Percentiles rank a stretch among this genome's conserved stretches.
Evolutionary conservation across 2,329 filamentous ascomycete species (phyloP).

Genomic region (Dactylellina leptospora): DNA sequence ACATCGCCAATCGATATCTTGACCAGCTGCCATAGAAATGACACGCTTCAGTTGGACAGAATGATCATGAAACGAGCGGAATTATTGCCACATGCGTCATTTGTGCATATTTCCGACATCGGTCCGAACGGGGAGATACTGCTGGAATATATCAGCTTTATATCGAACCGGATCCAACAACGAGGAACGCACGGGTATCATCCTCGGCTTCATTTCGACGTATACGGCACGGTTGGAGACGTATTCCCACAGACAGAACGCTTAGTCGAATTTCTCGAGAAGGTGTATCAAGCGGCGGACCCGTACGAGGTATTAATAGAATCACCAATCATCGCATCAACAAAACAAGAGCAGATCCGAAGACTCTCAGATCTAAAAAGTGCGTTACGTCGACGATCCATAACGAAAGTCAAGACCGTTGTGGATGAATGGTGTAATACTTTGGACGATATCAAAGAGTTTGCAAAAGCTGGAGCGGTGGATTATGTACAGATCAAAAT

Average conservation of each 20-base stretch:
- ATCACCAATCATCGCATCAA: constrained; percentile 52
- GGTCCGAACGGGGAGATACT: constrained; percentile 30
- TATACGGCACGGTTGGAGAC: constrained; percentile 54
- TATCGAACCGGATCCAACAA: constrained; percentile 41
- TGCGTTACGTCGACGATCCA: constrained; percentile 5
- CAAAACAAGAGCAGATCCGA: constrained; percentile 51
- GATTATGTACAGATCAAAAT: constrained; percentile 55
- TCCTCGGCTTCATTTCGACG: constrained; percentile 54
- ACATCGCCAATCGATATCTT: constrained; percentile 50
- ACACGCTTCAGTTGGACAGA: constrained; percentile 52
- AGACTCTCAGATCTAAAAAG: constrained; percentile 21
- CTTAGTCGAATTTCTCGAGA: constrained; percentile 34
- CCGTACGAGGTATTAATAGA: constrained; percentile 54
- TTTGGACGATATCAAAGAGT: constrained; percentile 52
- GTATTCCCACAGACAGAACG: constrained; percentile 26
- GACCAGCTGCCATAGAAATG: constrained; percentile 54
- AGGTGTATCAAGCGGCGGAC: constrained; percentile 30
- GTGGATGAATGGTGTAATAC: constrained; percentile 56
- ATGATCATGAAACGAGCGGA: constrained; percentile 55
- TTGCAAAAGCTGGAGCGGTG: constrained; percentile 52
- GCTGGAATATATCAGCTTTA: constrained; percentile 47
- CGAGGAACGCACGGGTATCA: constrained; percentile 39
- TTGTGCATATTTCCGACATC: constrained; percentile 53
- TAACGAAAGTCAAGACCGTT: constrained; percentile 36
- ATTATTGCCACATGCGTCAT: constrained; percentile 54